These are phyloP conservation scores for Turnera subulata DNA, from an alignment of 345 rosid species.

Conservation along the genomic window DNA sequence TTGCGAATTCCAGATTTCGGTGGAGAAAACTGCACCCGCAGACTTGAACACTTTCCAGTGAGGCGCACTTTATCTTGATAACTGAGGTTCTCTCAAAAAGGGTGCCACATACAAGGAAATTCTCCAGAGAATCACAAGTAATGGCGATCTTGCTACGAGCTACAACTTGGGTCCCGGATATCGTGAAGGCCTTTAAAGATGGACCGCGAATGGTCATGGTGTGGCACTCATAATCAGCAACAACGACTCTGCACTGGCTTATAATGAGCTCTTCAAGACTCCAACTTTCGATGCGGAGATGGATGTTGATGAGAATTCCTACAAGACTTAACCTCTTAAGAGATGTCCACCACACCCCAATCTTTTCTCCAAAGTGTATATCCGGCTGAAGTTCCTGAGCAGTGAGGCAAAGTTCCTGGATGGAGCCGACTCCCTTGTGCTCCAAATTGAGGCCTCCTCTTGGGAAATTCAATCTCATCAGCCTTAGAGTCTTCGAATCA, in stretches of 20 bases:
- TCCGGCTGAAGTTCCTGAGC: not conserved
- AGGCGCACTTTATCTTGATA: not conserved
- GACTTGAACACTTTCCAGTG: not conserved
- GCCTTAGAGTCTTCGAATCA: constrained; percentile 6
- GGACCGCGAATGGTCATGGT: not conserved
- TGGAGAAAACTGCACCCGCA: not conserved
- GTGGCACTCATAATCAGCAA: not conserved
- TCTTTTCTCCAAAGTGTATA: constrained; percentile 9
- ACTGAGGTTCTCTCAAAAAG: not conserved
- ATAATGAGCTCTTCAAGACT: constrained; percentile 14
- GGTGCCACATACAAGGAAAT: constrained; percentile 1
- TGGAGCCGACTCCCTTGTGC: not conserved
- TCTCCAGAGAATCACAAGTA: constrained; percentile 9
- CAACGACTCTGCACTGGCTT: not conserved
- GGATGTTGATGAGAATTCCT: not conserved
- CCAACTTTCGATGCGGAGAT: not conserved
- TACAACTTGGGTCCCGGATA: not conserved
- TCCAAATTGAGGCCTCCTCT: not conserved
- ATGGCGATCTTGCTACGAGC: not conserved
- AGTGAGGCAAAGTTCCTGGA: constrained; percentile 7
- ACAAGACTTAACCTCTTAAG: constrained; percentile 13
- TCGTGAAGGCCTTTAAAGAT: constrained; percentile 6
- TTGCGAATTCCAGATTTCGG: not conserved
- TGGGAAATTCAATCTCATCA: constrained; percentile 16
- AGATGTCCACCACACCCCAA: not conserved